Conservation (phyloP, 2,329 filamentous ascomycete species). For the Endoconidiophora polonica region DNA sequence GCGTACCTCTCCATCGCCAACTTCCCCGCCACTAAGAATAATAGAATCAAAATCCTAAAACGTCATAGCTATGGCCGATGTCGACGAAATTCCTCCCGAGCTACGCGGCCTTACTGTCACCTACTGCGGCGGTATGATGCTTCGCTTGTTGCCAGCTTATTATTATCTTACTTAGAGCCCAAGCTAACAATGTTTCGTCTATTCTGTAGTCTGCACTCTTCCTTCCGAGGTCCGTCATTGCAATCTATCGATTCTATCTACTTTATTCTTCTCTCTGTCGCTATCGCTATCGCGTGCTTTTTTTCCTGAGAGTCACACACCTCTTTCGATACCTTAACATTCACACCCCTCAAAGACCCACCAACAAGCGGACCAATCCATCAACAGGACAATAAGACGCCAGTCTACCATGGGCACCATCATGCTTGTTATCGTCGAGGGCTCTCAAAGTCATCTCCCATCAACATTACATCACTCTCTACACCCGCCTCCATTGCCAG, state of each 20-base stretch:
- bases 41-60: background rate
- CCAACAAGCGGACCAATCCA: background rate
- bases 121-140: constrained; percentile 41
- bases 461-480: constrained; percentile 5
- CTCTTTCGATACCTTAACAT: no score
- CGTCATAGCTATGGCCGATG: constrained; percentile 10
- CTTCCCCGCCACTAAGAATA: background rate
- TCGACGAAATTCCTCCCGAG: constrained; percentile 10
- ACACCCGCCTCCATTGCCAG: constrained; percentile 2
- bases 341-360: no score
- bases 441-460: background rate
- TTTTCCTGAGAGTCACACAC: no score
- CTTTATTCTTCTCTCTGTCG: no score
- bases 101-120: constrained; percentile 21
- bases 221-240: constrained; percentile 41
- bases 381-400: no score
- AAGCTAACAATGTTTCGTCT: background rate
- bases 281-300: no score
- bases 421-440: background rate
- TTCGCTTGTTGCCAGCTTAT: background rate
- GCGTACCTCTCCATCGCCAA: background rate
- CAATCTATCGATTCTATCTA: no score
- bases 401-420: no score
- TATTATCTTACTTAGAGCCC: background rate
- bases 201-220: constrained; percentile 39